Percentiles rank a stretch among this genome's conserved stretches.
Conservation (phyloP, 225 moss, liverwort and hornwort genomes). For the Thuidium tamariscinum region DNA sequence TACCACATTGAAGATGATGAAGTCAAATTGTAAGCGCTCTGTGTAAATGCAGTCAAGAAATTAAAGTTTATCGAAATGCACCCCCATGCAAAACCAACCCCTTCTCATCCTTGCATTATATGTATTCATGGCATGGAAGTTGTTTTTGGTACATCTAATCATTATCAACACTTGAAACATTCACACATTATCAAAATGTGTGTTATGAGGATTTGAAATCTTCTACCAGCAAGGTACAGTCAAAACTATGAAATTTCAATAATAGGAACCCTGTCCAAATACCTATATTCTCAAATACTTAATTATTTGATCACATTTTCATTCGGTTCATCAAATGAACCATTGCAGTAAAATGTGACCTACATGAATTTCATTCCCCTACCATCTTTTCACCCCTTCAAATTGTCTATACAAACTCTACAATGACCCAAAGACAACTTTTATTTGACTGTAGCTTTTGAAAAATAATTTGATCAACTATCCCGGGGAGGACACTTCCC, state of each 20-base stretch:
- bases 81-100: neutral
- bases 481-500: too few relatives aligned
- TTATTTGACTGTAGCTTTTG: fast-evolving
- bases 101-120: neutral
- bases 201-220: neutral
- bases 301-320: neutral
- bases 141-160: neutral
- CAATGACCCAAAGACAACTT: fast-evolving
- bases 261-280: neutral
- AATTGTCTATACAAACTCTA: fast-evolving
- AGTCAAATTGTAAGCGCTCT: neutral
- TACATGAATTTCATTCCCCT: neutral
- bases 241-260: neutral
- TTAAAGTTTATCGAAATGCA: too few relatives aligned
- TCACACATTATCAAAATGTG: too few relatives aligned
- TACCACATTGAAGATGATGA: neutral
- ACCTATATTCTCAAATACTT: fast-evolving
- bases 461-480: too few relatives aligned
- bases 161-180: neutral
- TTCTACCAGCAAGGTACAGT: fast-evolving
- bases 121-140: fast-evolving
- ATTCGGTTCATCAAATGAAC: neutral
- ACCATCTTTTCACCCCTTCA: neutral
- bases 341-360: neutral
- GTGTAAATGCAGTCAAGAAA: too few relatives aligned